Conservation (phyloP, 1,284 basidiomycete genomes). For the Uromyces viciae-fabae region DNA sequence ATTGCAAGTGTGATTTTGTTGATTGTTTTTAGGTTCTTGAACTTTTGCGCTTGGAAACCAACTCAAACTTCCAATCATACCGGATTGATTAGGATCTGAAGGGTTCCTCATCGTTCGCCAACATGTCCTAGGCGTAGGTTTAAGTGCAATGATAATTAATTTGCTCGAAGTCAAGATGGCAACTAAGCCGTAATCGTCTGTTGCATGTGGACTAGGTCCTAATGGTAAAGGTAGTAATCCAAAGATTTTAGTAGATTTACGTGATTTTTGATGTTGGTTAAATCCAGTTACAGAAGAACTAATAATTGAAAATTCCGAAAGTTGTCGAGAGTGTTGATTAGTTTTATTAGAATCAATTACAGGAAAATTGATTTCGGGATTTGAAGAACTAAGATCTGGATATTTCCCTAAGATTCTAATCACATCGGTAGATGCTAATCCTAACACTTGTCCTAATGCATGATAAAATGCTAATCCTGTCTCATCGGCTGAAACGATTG, state of each 20-base stretch:
- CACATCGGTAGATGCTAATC: conserved; percentile 90
- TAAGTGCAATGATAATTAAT: conserved; percentile 85
- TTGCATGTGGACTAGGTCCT: conserved; percentile 69
- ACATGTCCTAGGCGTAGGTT: conserved; percentile 89
- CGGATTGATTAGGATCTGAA: conserved; percentile 23
- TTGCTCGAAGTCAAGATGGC: conserved; percentile 86
- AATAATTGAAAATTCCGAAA: conserved; percentile 29
- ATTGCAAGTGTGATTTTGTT: neutral
- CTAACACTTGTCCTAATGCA: conserved; percentile 86
- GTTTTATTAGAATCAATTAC: neutral
- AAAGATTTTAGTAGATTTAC: conserved; percentile 64
- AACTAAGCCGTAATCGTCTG: conserved; percentile 77
- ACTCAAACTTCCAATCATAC: conserved; percentile 24
- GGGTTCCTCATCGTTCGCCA: conserved; percentile 62
- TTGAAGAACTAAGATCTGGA: conserved; percentile 57
- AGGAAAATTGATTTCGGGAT: neutral
- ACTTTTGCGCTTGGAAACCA: conserved; percentile 40
- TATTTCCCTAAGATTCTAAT: conserved; percentile 90
- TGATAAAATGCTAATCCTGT: conserved; percentile 91
- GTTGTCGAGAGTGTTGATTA: neutral
- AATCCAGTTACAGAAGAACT: neutral
- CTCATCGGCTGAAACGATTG: conserved; percentile 85
- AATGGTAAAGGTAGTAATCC: conserved; percentile 77
- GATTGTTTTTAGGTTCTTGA: conserved; percentile 12
- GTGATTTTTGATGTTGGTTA: too few species aligned